Base-by-base conservation (phyloP, 2,329 filamentous ascomycete genomes). In the Aaosphaeria pasadenensis region DNA sequence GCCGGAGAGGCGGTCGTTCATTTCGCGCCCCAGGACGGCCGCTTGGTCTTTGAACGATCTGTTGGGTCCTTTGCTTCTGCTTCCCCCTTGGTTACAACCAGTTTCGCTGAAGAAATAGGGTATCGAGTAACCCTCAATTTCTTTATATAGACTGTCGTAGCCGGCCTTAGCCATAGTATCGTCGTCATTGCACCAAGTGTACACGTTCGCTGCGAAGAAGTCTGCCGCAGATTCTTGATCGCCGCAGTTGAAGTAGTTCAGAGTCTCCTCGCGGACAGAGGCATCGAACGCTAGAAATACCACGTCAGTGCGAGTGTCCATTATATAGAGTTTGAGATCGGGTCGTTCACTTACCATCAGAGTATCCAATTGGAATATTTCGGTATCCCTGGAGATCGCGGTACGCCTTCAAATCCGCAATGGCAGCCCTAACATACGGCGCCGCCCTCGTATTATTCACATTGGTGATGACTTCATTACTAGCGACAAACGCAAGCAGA, bases 351-450 rank as follows among this genome's bases (percentile, higher is more conserved):
- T 7, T 45, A 45, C 43, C 13, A 2, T 46, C 49, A 6, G 46
- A 45, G 38, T 54, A 54, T 11, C 52, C 52, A 7, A 54, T 54
- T n/a, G 52, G 52, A 6, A 54, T 52, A 13, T 45, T 46, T 7
- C 52, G 43, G 24, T 54, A 52, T 31, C 48, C 39, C 49, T 51
- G 51, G 4, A 46, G n/a, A 32, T 54, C 49, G 30, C 49, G 17
- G 32, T 54, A 54, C 3, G 52, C 45, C 17, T 50, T 50, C 48
- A 50, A 47, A 32, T 51, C 49, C 5, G 49, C 45, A 17, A 48
- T 42, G 17, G 36, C 45, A 5, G 49, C 49, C 46, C 46, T 51
- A 2, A 32, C 45, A 40, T 47, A 51, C 17, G 36, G 17, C 3
- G 49, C 49, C 5, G 49, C 45, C 1, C 2, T 24, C 7, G 45